These are phyloP conservation scores for Fusarium coicis DNA, from an alignment of 2,329 filamentous ascomycete species.

Conservation along the genomic window DNA sequence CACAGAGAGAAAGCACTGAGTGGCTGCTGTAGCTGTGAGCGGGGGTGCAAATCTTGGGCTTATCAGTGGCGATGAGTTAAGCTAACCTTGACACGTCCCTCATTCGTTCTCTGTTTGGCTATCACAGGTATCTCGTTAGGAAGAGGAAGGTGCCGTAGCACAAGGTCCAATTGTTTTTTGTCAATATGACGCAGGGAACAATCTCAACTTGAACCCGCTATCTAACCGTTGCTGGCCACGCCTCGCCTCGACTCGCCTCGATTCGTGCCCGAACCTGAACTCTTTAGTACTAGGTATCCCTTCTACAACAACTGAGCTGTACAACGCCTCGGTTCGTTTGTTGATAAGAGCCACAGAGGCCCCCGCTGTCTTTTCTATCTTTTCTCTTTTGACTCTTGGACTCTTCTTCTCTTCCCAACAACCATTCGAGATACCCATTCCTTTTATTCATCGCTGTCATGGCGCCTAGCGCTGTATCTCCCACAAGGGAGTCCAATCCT, in stretches of 20 bases:
- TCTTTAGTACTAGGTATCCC: neutral
- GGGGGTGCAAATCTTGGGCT: slow-evolving; percentile 39
- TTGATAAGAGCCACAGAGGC: slow-evolving; percentile 33
- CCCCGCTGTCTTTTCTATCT: neutral
- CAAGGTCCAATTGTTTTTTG: slow-evolving; percentile 19
- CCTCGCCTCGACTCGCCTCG: slow-evolving; percentile 30
- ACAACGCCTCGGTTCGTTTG: slow-evolving; percentile 29
- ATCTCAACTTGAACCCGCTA: slow-evolving; percentile 30
- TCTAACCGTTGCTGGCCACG: slow-evolving; percentile 33
- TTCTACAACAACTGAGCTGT: neutral
- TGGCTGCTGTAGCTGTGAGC: slow-evolving; percentile 1
- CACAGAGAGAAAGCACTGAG: neutral
- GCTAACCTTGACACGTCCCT: slow-evolving; percentile 19
- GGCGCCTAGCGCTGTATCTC: slow-evolving; percentile 67
- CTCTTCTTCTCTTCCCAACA: neutral
- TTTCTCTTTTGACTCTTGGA: neutral
- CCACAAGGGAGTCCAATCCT: slow-evolving; percentile 53
- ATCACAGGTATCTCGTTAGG: slow-evolving; percentile 24
- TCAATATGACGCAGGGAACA: slow-evolving; percentile 31
- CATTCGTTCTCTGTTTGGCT: slow-evolving; percentile 27
- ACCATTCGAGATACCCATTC: neutral
- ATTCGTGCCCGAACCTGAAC: neutral
- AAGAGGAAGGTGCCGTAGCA: slow-evolving; percentile 32
- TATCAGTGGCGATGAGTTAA: slow-evolving; percentile 40
- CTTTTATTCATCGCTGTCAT: slow-evolving; percentile 49